A percentile compares a stretch with the other conserved stretches of the same genome.
phyloP scores from a whole-genome alignment of 2,329 filamentous ascomycete genomes.

The Aspergillus fumigatus region DNA sequence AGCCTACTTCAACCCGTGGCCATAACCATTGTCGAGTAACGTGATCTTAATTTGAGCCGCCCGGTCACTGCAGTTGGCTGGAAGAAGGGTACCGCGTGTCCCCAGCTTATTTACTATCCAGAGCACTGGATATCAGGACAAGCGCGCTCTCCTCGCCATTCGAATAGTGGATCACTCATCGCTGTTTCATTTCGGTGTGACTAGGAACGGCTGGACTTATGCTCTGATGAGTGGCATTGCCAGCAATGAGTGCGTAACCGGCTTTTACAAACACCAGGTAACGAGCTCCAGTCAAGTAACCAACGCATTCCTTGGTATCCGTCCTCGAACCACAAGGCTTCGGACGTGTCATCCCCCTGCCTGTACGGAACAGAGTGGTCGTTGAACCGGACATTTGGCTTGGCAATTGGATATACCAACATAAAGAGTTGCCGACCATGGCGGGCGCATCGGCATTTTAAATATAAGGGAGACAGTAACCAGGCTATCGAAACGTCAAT shows the following conservation, averaged over 20 bases:
- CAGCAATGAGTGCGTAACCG: conserved; percentile 40
- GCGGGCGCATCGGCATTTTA: conserved; percentile 44
- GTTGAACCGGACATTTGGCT: conserved; percentile 30
- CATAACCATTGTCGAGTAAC: conserved; percentile 33
- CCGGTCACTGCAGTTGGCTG: conserved; percentile 6
- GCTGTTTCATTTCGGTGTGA: conserved; percentile 42
- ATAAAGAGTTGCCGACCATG: conserved; percentile 44
- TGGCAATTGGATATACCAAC: conserved; percentile 45
- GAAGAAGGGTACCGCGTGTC: conserved; percentile 15
- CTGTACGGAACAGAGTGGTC: conserved; percentile 49
- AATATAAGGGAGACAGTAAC: conserved; percentile 46
- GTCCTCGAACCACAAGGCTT: conserved; percentile 43
- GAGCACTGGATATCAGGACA: conserved; percentile 40
- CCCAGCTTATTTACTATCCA: conserved; percentile 40
- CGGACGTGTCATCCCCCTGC: conserved; percentile 32
- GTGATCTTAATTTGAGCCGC: conserved; percentile 29
- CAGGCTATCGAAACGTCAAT: conserved; percentile 32
- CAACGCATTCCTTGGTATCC: conserved; percentile 52
- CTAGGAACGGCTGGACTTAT: conserved; percentile 22
- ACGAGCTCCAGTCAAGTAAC: conserved; percentile 52
- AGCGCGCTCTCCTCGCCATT: conserved; percentile 26
- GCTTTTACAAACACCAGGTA: conserved; percentile 49
- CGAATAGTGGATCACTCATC: conserved; percentile 48
- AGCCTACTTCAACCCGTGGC: conserved; percentile 30
- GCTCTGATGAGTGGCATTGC: conserved; percentile 11